Evolutionary conservation across 495 filamentous ascomycete genomes (phyloP).

Genomic region (Thermothielavioides terrestris): DNA sequence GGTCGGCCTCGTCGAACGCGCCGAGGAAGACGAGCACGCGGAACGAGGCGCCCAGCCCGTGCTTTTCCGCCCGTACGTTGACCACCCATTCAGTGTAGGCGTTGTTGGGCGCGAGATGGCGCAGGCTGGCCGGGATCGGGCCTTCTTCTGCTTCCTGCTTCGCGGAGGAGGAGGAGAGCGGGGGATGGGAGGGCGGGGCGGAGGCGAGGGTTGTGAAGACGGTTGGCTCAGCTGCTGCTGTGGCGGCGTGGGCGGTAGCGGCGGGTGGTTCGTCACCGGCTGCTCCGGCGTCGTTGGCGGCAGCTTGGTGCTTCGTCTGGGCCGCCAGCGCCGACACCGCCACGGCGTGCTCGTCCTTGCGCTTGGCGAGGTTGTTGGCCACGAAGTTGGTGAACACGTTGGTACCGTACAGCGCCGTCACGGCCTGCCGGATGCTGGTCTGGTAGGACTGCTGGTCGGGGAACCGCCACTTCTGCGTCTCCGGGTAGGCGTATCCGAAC

Average conservation of each 20-base stretch:
- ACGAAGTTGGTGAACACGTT: conserved; percentile 21
- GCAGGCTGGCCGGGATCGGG: conserved; percentile 16
- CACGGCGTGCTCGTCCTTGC: conserved; percentile 1
- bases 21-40: conserved; percentile 37
- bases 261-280: background rate
- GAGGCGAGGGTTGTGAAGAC: too few relatives aligned
- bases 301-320: background rate
- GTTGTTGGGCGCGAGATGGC: conserved; percentile 24
- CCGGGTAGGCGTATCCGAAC: conserved; percentile 54
- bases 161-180: too few relatives aligned
- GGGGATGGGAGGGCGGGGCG: too few relatives aligned
- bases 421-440: conserved; percentile 7
- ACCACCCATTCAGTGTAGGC: conserved; percentile 37
- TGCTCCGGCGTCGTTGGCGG: too few relatives aligned
- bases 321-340: background rate
- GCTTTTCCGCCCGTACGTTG: conserved; percentile 35
- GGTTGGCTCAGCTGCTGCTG: background rate
- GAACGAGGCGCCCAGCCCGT: conserved; percentile 33
- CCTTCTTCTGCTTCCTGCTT: background rate
- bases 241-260: background rate
- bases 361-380: conserved; percentile 12
- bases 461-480: conserved; percentile 34
- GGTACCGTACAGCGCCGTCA: conserved; percentile 18
- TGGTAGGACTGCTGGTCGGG: conserved; percentile 8
- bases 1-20: conserved; percentile 18